phyloP scores from a whole-genome alignment of 768 basidiomycete genomes.

The Tricholoma furcatifolium region DNA sequence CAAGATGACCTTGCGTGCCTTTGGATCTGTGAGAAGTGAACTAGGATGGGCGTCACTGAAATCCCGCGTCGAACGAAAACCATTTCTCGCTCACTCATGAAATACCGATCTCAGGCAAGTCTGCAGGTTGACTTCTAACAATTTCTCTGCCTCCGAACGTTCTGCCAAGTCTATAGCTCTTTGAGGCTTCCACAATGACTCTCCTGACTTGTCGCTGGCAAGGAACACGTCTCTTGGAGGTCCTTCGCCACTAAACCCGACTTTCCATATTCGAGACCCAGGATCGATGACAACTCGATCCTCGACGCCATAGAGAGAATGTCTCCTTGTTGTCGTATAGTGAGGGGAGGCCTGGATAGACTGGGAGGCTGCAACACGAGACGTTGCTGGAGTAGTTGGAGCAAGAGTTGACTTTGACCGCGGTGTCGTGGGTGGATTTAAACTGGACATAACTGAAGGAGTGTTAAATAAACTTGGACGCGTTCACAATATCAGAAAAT shows the following conservation, averaged over 20 bases:
- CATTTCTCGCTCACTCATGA: conserved; percentile 61
- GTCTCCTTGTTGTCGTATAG: conserved; percentile 80
- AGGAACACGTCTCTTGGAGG: conserved; percentile 86
- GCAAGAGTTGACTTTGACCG: conserved; percentile 33
- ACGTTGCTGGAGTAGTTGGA: conserved; percentile 56
- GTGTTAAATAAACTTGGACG: neutral
- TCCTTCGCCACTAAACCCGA: conserved; percentile 96
- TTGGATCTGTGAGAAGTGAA: conserved; percentile 91
- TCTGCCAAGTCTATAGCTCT: conserved; percentile 53
- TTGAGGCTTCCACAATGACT: conserved; percentile 60
- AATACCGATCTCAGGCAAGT: conserved; percentile 74
- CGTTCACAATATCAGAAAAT: neutral
- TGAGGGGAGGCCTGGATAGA: conserved; percentile 76
- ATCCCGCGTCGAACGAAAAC: neutral
- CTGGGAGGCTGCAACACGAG: conserved; percentile 45
- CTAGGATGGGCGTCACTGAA: conserved; percentile 38
- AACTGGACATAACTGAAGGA: conserved; percentile 31
- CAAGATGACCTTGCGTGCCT: conserved; percentile 91
- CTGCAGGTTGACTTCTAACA: conserved; percentile 71
- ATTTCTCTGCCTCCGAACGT: conserved; percentile 69
- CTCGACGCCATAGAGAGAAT: conserved; percentile 95
- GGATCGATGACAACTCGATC: conserved; percentile 95
- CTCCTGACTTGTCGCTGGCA: conserved; percentile 40
- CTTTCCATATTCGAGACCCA: conserved; percentile 93
- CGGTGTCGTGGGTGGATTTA: conserved; percentile 40